Conservation (phyloP, 345 rosid species). For the Populus pruinosa region DNA sequence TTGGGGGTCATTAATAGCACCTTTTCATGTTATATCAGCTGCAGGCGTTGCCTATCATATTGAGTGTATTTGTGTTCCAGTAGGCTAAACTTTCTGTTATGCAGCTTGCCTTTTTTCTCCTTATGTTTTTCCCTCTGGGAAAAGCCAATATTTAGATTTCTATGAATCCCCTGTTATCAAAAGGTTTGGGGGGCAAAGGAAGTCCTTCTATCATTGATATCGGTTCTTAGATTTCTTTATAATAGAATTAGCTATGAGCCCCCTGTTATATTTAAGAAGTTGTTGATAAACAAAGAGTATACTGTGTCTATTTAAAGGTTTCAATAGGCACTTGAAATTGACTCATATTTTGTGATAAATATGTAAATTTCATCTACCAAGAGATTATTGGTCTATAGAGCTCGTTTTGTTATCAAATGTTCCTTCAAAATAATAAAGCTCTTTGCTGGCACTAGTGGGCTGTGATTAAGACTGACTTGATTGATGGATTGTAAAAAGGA, state of each 20-base stretch:
- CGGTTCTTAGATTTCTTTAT: not conserved
- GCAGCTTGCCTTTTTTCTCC: not conserved
- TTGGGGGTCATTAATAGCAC: not conserved
- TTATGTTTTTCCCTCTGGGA: not conserved
- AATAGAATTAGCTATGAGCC: not conserved
- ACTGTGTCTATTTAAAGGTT: not conserved
- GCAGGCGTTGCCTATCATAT: not conserved
- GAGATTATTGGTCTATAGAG: not conserved
- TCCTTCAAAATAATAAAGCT: not conserved
- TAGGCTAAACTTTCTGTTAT: not conserved
- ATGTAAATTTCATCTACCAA: no score
- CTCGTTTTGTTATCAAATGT: not conserved
- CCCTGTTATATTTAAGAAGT: not conserved
- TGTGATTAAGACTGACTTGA: not conserved
- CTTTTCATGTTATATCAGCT: not conserved
- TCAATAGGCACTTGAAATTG: not conserved
- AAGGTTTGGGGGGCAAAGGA: not conserved
- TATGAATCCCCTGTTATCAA: not conserved
- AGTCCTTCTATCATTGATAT: not conserved
- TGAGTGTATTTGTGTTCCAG: not conserved
- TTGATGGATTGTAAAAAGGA: not conserved
- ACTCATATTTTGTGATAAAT: not conserved
- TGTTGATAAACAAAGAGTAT: not conserved
- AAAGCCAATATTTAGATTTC: not conserved
- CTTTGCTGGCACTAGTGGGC: not conserved